phyloP scores from a whole-genome alignment of 2,329 filamentous ascomycete species.

The Colletotrichum magnum region DNA sequence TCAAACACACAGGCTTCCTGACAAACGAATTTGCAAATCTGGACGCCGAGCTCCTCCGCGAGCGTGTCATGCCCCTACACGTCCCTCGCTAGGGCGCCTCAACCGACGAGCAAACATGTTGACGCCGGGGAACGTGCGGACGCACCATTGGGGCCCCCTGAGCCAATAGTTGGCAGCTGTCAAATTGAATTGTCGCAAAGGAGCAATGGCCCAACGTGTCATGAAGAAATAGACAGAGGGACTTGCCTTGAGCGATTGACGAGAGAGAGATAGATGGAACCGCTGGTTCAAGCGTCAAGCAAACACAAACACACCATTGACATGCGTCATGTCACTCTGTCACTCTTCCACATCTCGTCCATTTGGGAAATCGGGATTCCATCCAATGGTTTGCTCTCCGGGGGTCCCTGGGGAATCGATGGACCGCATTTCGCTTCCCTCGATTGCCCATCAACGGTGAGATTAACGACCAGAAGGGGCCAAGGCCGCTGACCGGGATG shows the following conservation, averaged over 20 bases:
- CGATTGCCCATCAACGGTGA: conserved; percentile 36
- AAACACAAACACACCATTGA: conserved; percentile 4
- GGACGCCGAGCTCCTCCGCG: conserved; percentile 5
- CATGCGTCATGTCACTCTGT: no score
- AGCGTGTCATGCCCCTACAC: not conserved
- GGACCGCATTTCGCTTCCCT: conserved; percentile 36
- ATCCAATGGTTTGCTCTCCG: conserved; percentile 9
- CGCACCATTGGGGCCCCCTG: conserved; percentile 8
- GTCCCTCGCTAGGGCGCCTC: conserved; percentile 19
- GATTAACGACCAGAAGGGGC: conserved; percentile 39
- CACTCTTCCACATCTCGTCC: not conserved
- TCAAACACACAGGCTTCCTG: conserved; percentile 3
- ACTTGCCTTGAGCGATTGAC: not conserved
- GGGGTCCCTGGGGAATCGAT: not conserved
- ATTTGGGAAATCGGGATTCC: conserved; percentile 12
- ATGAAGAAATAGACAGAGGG: not conserved
- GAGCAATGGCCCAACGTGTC: conserved; percentile 4
- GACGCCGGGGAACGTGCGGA: conserved; percentile 26
- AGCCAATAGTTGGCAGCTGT: conserved; percentile 28
- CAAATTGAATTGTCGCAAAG: conserved; percentile 15
- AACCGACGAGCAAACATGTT: conserved; percentile 19
- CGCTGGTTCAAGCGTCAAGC: conserved; percentile 17
- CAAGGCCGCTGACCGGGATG: conserved; percentile 22
- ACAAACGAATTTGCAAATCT: conserved; percentile 18
- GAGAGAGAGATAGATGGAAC: not conserved